phyloP scores from a whole-genome alignment of 2,329 filamentous ascomycete genomes.

The Fusarium duplospermum region DNA sequence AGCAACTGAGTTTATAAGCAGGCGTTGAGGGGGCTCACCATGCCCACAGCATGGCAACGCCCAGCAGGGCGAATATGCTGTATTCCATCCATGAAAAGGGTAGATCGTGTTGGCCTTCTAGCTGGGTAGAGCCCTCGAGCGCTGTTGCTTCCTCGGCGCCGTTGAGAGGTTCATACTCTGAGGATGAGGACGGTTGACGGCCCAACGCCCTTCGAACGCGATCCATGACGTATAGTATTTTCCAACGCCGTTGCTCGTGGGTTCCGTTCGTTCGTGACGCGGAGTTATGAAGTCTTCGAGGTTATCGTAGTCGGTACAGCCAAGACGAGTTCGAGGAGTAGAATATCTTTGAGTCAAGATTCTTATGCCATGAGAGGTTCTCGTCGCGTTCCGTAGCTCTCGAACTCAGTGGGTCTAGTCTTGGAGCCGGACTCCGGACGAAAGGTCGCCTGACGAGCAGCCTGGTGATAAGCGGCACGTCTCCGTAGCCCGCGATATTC shows the following conservation, averaged over 20 bases:
- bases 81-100: conserved; percentile 91
- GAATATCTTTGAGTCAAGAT: conserved; percentile 8
- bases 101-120: conserved; percentile 52
- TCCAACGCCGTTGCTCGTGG: background rate
- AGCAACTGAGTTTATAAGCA: conserved; percentile 4
- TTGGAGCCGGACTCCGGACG: background rate
- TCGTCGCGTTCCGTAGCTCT: conserved; percentile 9
- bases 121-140: conserved; percentile 41
- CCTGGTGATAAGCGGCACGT: conserved; percentile 3
- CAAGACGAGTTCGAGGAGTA: background rate
- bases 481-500: conserved; percentile 6
- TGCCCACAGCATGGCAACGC: conserved; percentile 96
- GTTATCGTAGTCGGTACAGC: background rate
- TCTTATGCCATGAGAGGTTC: conserved; percentile 22
- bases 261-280: background rate
- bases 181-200: conserved; percentile 35
- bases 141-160: conserved; percentile 43
- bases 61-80: conserved; percentile 83
- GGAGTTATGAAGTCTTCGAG: background rate
- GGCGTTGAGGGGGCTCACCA: conserved; percentile 69
- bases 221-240: conserved; percentile 39
- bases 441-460: conserved; percentile 23
- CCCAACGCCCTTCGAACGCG: conserved; percentile 41
- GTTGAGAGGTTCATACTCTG: conserved; percentile 51
- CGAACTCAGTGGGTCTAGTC: conserved; percentile 1